Evolutionary conservation across 176 grass and related monocot genomes (phyloP), one percentile per base, ranked within the genome.

Genomic region (Tillandsia fasciculata): DNA sequence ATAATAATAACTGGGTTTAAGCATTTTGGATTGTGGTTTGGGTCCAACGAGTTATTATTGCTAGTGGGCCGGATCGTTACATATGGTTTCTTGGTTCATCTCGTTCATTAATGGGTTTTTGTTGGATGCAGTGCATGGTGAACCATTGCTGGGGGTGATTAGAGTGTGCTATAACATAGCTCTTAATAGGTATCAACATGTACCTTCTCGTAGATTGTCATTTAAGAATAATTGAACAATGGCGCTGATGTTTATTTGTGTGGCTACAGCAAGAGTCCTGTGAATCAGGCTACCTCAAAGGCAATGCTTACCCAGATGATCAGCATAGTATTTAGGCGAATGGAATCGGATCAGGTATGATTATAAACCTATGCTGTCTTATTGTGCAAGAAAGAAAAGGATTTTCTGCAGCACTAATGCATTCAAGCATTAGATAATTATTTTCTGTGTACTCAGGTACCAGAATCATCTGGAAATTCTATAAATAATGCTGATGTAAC

Each of bases 151-250:
- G 78, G 95, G 77, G 71, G 95, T 99, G 53, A 99, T 99, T 86
- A 93, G 89, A 83, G 95, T 99, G 80, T 99, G 95, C 78, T 99
- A 99, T 90, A 93, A 99, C 72, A 99, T 99, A 85, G 95, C 95
- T 61, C 87, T 99, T 17, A 93, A 99, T 81, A 99, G 95, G 95
- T 99, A 76, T n/a, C 85, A 3, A 52, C 78, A 73, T 79, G 48
- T 58, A 68, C 10, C 27, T 50, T 47, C 54, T 74, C 64, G 28
- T 77, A 26, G 3, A 53, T 78, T 81, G 51, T 20, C 79, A 50
- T 81, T 51, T 81, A 26, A 69, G 70, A 18, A 51, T 22, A 74
- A 52, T 49, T 10, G 48, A 70, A 66, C 77, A 61, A 69, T 74
- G 33, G 42, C 78, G 51, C 87, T 73, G 11, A 76, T 83, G 59